Evolutionary conservation across 768 basidiomycete species (phyloP).

Genomic region (Panus rudis): DNA sequence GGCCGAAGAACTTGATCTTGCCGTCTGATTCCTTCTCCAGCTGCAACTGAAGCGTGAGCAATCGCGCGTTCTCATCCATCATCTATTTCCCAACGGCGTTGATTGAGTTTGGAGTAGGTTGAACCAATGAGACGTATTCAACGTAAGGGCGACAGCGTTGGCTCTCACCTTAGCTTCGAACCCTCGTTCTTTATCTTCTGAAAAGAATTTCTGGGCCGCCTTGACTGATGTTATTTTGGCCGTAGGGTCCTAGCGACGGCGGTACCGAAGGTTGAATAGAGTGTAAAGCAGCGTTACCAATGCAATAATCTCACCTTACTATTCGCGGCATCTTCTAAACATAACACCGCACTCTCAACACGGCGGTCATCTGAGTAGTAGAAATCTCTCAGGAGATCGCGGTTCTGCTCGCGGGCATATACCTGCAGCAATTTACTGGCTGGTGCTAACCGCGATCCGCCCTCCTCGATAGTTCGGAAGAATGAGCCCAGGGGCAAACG

Average conservation of each 20-base stretch:
- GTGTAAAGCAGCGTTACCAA: not conserved
- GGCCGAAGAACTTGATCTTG: conserved; percentile 73
- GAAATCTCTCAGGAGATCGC: conserved; percentile 90
- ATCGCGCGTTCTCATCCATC: conserved; percentile 76
- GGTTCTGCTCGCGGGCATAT: conserved; percentile 84
- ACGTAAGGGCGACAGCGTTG: conserved; percentile 6
- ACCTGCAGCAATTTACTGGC: conserved; percentile 81
- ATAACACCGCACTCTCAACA: conserved; percentile 87
- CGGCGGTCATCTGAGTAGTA: conserved; percentile 97
- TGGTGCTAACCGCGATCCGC: conserved; percentile 64
- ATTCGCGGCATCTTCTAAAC: conserved; percentile 70
- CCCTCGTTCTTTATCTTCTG: conserved; percentile 83
- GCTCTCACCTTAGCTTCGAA: conserved; percentile 84
- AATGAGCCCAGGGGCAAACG: conserved; percentile 82
- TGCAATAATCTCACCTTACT: conserved; percentile 44
- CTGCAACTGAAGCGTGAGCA: conserved; percentile 79
- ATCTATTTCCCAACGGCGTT: too few relatives aligned
- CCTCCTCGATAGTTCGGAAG: conserved; percentile 91
- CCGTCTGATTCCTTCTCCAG: conserved; percentile 81
- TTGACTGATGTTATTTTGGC: conserved; percentile 69
- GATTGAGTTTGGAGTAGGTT: not conserved
- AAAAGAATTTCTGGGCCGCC: conserved; percentile 87
- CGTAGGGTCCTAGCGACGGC: conserved; percentile 51
- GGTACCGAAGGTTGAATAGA: not conserved
- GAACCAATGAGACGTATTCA: too few relatives aligned